Conservation (phyloP, 345 rosid species). For the Hypericum perforatum region DNA sequence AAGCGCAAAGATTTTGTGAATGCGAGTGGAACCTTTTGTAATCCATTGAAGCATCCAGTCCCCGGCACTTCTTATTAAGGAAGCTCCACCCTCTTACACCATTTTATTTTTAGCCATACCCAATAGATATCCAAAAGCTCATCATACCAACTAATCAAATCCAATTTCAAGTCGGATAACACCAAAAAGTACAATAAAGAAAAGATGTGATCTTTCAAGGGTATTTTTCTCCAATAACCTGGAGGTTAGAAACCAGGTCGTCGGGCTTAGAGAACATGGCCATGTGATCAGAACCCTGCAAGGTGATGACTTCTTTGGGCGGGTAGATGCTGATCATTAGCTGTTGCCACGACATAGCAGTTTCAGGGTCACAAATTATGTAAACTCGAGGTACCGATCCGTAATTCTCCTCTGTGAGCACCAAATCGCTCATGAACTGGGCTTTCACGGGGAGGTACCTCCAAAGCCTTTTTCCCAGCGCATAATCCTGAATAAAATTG, state of each 20-base stretch:
- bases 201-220: neutral
- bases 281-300: slow-evolving; percentile 21
- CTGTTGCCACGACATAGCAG: slow-evolving; percentile 4
- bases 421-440: neutral
- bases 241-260: slow-evolving; percentile 5
- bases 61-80: too few species aligned
- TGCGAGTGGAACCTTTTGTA: too few species aligned
- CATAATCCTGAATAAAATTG: too few species aligned
- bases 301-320: slow-evolving; percentile 7
- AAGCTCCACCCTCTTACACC: too few species aligned
- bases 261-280: slow-evolving; percentile 23
- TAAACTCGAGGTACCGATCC: slow-evolving; percentile 16
- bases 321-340: slow-evolving; percentile 15
- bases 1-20: too few species aligned
- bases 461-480: slow-evolving; percentile 9
- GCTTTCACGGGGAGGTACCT: neutral
- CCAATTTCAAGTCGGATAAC: too few species aligned
- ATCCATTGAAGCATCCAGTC: too few species aligned
- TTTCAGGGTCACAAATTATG: slow-evolving; percentile 13
- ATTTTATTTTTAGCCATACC: too few species aligned
- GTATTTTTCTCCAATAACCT: slow-evolving; percentile 14
- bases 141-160: too few species aligned
- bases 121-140: too few species aligned
- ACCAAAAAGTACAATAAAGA: too few species aligned
- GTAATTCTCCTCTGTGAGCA: slow-evolving; percentile 11